Base-by-base conservation (phyloP, 164 flowering plant genomes). In the Paratinospora sagittata region DNA sequence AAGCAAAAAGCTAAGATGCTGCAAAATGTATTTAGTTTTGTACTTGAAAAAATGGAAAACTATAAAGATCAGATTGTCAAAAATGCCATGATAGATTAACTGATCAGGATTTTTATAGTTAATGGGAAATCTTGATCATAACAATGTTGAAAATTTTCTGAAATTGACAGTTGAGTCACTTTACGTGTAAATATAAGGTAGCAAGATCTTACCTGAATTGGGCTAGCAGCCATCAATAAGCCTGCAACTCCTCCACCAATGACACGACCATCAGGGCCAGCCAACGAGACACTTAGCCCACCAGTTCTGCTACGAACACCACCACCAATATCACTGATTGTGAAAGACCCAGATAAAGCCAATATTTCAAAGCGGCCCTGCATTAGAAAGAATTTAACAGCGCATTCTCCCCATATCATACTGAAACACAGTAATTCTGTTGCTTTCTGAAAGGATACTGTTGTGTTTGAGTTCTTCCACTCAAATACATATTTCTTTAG, bases 331-430 rank as follows among this genome's bases (percentile, higher is more conserved):
- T 93, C 91, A 73, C 73, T 63, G 39, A 76, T 34, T 4, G 85
- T 84, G 73, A 80, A 90, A 39, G 96, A 92, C 39, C 98, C 98
- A 58, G 88, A 78, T 60, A 92, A 84, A 49, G 91, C 83, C 61
- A 92, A 63, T 74, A 92, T 86, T 84, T 92, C 98, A 71, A 90
- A 92, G 11, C 92, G 89, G 3, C 98, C 98, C 98, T 92, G 89
- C 75, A 80, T 62, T 43, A 73, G 47, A 34, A 62, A 43, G 26
- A n/a, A 63, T 45, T 70, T 36, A 39, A 52, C 26, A 71, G 26
- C 9, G 19, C 45, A 65, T 36, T 13, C 58, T n/a, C n/a, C 49
- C 33, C 33, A 24, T 1, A 68, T 26, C 39, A 70, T 49, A 62
- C 1, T 19, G 27, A 61, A 10, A 61, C 7, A 39, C 43, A 39